phyloP scores from a whole-genome alignment of 805 yeast species.

The Peterozyma toletana region DNA sequence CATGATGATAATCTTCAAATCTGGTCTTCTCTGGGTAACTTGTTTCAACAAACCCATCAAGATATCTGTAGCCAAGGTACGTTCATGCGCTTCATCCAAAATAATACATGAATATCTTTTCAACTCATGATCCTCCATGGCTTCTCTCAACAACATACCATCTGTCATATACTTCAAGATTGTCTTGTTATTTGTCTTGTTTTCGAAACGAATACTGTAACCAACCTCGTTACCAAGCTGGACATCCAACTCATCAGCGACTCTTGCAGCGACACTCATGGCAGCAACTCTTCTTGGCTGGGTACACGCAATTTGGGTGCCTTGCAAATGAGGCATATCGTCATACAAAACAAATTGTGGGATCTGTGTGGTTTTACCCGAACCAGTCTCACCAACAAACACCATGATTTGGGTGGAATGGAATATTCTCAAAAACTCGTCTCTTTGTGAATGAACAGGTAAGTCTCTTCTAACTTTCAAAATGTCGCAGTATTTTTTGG shows the following conservation, averaged over 20 bases:
- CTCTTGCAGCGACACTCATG: constrained; percentile 96
- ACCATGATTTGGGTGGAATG: constrained; percentile 93
- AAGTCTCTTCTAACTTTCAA: constrained; percentile 73
- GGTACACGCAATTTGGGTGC: constrained; percentile 90
- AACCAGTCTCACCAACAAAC: constrained; percentile 98
- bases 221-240: constrained; percentile 91
- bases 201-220: constrained; percentile 90
- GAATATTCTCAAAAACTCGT: constrained; percentile 76
- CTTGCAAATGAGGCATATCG: constrained; percentile 82
- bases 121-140: constrained; percentile 91
- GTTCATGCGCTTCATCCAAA: constrained; percentile 96
- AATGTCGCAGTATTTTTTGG: constrained; percentile 69
- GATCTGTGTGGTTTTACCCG: constrained; percentile 97
- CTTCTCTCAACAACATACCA: constrained; percentile 96
- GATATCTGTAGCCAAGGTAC: constrained; percentile 94
- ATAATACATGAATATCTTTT: constrained; percentile 81
- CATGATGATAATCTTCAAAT: constrained; percentile 89
- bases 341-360: constrained; percentile 93
- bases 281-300: constrained; percentile 98
- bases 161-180: constrained; percentile 95
- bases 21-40: constrained; percentile 72
- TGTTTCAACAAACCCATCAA: constrained; percentile 91
- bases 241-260: constrained; percentile 96
- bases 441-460: constrained; percentile 92
- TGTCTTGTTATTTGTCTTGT: constrained; percentile 74